Evolutionary conservation across 495 filamentous ascomycete species (phyloP).

Genomic region (Penicillium coffeae): DNA sequence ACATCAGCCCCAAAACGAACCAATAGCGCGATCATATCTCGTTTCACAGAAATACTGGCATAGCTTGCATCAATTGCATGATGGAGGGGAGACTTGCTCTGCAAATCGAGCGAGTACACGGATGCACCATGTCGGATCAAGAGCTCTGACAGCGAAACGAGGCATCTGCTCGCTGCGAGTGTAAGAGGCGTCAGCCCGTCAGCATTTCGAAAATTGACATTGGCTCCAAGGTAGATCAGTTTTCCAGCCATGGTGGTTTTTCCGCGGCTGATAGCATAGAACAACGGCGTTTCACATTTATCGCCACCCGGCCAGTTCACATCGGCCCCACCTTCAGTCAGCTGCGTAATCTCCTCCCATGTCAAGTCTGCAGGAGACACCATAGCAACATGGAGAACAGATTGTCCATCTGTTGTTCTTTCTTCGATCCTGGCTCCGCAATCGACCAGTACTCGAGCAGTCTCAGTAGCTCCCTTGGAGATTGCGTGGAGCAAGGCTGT

Average conservation of each 20-base stretch:
- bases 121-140: conserved; percentile 1
- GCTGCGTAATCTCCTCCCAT: conserved; percentile 1
- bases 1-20: conserved; percentile 4
- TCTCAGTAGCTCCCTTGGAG: not conserved
- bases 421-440: conserved; percentile 1
- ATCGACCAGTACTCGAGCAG: conserved; percentile 1
- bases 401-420: not conserved
- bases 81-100: conserved; percentile 5
- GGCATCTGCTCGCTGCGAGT: conserved; percentile 1
- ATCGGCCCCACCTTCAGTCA: conserved; percentile 5
- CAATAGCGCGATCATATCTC: conserved; percentile 1
- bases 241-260: too few relatives aligned
- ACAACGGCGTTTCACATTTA: conserved; percentile 4
- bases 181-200: conserved; percentile 7
- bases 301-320: conserved; percentile 4
- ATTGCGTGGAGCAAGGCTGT: conserved; percentile 5
- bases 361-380: not conserved
- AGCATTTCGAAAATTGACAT: conserved; percentile 5
- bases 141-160: not conserved
- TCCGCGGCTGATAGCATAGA: conserved; percentile 6
- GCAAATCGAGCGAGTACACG: conserved; percentile 2
- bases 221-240: conserved; percentile 2
- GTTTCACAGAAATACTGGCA: not conserved
- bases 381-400: conserved; percentile 2
- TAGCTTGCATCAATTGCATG: conserved; percentile 1